Evolutionary conservation across 2,329 filamentous ascomycete genomes (phyloP).

Genomic region (Alternaria sp.): DNA sequence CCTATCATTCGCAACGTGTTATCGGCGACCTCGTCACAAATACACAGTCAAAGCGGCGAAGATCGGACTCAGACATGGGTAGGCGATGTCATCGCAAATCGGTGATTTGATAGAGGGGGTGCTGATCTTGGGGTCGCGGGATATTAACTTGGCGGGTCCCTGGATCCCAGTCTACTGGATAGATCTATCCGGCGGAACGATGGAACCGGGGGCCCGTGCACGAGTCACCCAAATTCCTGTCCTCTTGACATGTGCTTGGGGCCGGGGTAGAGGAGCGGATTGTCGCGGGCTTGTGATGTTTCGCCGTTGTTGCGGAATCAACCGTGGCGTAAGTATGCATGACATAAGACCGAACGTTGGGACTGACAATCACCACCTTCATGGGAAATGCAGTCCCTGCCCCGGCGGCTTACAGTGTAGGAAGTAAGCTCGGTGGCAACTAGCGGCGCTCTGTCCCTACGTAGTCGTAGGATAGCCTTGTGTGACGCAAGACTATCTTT

Average conservation of each 20-base stretch:
- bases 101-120: background rate
- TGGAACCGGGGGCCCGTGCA: conserved; percentile 11
- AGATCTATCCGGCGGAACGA: conserved; percentile 13
- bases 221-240: background rate
- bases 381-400: background rate
- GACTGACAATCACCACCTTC: background rate
- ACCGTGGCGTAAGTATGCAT: conserved; percentile 1
- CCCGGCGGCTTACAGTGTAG: background rate
- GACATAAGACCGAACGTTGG: conserved; percentile 2
- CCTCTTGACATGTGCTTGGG: background rate
- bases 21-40: background rate
- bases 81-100: background rate
- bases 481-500: background rate
- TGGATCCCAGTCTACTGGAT: conserved; percentile 10
- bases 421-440: background rate
- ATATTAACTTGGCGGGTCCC: conserved; percentile 2
- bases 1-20: background rate
- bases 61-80: background rate
- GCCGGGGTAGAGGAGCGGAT: background rate
- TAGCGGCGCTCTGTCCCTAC: background rate
- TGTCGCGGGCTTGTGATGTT: background rate
- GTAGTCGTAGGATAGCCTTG: background rate
- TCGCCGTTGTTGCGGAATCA: conserved; percentile 3
- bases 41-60: background rate
- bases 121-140: conserved; percentile 1